Evolutionary conservation across 179 eudicot species (phyloP).

Genomic region (Sideroxylon spinosum): DNA sequence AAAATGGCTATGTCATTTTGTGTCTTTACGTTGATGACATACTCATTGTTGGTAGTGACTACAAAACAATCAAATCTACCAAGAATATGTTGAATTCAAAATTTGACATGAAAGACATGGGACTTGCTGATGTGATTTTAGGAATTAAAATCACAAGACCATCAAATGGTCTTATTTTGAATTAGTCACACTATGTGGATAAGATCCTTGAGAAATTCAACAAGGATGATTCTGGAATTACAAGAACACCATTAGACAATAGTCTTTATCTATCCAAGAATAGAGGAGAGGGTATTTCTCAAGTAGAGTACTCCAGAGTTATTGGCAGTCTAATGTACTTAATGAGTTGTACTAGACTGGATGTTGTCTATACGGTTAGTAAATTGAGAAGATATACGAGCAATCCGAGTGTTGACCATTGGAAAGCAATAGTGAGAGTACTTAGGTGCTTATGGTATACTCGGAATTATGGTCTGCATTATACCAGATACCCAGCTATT

Average conservation of each 20-base stretch:
- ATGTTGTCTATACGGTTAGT: neutral
- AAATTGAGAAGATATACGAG: conserved; percentile 8
- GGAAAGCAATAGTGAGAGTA: conserved; percentile 11
- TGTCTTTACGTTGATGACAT: no score
- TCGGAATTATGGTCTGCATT: conserved; percentile 13
- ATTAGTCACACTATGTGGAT: no score
- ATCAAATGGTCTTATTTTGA: no score
- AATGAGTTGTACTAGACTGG: conserved; percentile 14
- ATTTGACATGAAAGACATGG: no score
- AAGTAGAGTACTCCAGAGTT: neutral
- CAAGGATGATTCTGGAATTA: neutral
- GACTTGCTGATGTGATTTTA: no score
- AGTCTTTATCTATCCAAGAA: no score
- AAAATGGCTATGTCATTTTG: no score
- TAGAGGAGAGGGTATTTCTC: neutral
- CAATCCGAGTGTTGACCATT: conserved; percentile 14
- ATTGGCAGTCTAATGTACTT: neutral
- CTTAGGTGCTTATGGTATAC: conserved; percentile 17
- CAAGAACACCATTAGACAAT: neutral
- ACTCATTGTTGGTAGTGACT: no score
- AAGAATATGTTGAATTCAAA: no score
- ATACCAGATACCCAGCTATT: conserved; percentile 9
- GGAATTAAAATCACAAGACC: no score
- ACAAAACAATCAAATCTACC: no score
- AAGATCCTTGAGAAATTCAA: no score